phyloP scores from a whole-genome alignment of 2,329 filamentous ascomycete genomes.

The Colletotrichum chrysophilum region DNA sequence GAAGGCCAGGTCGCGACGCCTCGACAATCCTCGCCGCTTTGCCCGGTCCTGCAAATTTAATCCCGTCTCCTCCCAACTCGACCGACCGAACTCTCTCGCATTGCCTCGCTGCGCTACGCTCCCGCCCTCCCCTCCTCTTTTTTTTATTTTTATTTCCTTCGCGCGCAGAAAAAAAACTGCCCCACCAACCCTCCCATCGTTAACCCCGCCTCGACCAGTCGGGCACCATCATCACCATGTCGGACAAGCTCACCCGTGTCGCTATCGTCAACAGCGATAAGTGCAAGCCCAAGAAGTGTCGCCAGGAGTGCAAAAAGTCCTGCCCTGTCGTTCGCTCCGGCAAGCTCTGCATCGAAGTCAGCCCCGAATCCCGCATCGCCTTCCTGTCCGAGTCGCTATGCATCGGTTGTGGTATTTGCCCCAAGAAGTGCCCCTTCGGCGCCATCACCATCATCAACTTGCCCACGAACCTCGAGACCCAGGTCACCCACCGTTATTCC shows the following conservation, averaged over 20 bases:
- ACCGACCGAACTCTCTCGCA: neutral
- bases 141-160: neutral
- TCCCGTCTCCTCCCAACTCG: neutral
- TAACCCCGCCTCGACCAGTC: conserved; percentile 20
- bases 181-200: conserved; percentile 9
- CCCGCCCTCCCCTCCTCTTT: neutral
- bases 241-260: conserved; percentile 96
- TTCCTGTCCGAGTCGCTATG: conserved; percentile 97
- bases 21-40: conserved; percentile 8
- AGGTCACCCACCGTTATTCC: conserved; percentile 98
- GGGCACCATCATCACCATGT: conserved; percentile 63
- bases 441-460: conserved; percentile 99
- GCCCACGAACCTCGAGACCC: conserved; percentile 97
- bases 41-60: conserved; percentile 2
- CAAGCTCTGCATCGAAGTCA: conserved; percentile 97
- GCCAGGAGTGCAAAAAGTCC: conserved; percentile 98
- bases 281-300: conserved; percentile 78
- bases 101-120: neutral
- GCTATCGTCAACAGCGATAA: conserved; percentile 99
- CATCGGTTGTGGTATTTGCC: conserved; percentile 99
- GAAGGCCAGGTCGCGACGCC: conserved; percentile 20
- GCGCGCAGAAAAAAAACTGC: conserved; percentile 4
- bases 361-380: conserved; percentile 86
- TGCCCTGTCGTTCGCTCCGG: conserved; percentile 97
- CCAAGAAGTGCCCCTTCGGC: conserved; percentile 98